Conservation (phyloP, 495 filamentous ascomycete genomes). For the Neurospora cerealis region DNA sequence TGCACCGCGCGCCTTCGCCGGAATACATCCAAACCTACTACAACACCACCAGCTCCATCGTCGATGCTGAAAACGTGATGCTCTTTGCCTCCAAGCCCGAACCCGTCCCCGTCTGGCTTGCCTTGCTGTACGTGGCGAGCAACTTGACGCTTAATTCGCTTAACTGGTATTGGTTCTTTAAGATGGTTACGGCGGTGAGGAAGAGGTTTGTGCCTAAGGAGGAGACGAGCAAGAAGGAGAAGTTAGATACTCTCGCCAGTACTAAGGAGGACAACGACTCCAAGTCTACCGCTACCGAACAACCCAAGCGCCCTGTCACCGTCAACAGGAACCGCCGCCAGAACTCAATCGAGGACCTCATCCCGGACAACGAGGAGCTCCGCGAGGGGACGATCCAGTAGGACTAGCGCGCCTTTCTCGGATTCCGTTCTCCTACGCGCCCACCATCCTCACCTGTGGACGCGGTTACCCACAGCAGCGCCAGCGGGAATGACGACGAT, state of each 20-base stretch:
- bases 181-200: conserved; percentile 87
- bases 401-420: neutral
- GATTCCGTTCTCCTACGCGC: neutral
- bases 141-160: conserved; percentile 77
- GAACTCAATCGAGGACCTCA: conserved; percentile 20
- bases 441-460: neutral
- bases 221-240: conserved; percentile 20
- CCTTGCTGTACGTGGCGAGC: conserved; percentile 58
- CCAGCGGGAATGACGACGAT: neutral
- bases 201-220: conserved; percentile 68
- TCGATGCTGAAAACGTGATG: conserved; percentile 34
- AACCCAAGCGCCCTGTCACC: conserved; percentile 1
- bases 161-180: conserved; percentile 94
- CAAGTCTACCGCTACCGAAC: neutral
- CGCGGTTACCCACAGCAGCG: neutral
- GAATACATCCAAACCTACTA: conserved; percentile 19
- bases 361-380: conserved; percentile 25
- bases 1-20: conserved; percentile 31
- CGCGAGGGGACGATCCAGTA: conserved; percentile 25
- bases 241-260: neutral
- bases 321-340: conserved; percentile 1
- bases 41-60: conserved; percentile 19
- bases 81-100: conserved; percentile 33
- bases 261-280: neutral
- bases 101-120: conserved; percentile 70